A percentile compares a stretch with the other conserved stretches of the same genome.
Evolutionary conservation across 2,329 filamentous ascomycete species (phyloP).

Genomic region (Penicillium decumbens): DNA sequence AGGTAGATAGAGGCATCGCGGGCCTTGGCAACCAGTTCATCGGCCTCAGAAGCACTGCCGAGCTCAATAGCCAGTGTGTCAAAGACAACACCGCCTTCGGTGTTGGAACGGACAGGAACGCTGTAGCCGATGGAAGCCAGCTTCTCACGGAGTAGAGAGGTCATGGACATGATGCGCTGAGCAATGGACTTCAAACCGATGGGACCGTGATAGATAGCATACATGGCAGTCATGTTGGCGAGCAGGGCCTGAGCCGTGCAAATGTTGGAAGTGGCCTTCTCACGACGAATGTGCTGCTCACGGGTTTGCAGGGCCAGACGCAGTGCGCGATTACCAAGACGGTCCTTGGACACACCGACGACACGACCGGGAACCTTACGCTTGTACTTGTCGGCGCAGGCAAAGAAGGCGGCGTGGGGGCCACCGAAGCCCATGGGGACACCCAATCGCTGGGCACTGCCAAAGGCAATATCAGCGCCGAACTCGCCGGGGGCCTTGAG

Average conservation of each 20-base stretch:
- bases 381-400: constrained; percentile 85
- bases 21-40: constrained; percentile 51
- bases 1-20: constrained; percentile 56
- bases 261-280: constrained; percentile 96
- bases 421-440: constrained; percentile 89
- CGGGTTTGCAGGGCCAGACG: constrained; percentile 83
- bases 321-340: constrained; percentile 74
- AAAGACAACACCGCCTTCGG: constrained; percentile 60
- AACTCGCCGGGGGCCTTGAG: constrained; percentile 89
- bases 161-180: constrained; percentile 66
- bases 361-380: constrained; percentile 88
- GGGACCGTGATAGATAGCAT: constrained; percentile 90
- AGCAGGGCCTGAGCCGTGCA: constrained; percentile 92
- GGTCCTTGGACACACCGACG: constrained; percentile 86
- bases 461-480: constrained; percentile 91
- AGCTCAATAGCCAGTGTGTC: constrained; percentile 72
- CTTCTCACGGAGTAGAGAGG: constrained; percentile 63
- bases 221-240: constrained; percentile 94
- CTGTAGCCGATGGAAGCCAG: constrained; percentile 60
- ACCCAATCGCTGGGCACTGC: constrained; percentile 84
- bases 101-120: constrained; percentile 56
- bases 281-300: constrained; percentile 91
- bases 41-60: constrained; percentile 48
- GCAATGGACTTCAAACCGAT: constrained; percentile 78
- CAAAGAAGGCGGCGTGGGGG: constrained; percentile 96